phyloP scores from a whole-genome alignment of 202 grass and related monocot genomes.

The Brachypodium distachyon region DNA sequence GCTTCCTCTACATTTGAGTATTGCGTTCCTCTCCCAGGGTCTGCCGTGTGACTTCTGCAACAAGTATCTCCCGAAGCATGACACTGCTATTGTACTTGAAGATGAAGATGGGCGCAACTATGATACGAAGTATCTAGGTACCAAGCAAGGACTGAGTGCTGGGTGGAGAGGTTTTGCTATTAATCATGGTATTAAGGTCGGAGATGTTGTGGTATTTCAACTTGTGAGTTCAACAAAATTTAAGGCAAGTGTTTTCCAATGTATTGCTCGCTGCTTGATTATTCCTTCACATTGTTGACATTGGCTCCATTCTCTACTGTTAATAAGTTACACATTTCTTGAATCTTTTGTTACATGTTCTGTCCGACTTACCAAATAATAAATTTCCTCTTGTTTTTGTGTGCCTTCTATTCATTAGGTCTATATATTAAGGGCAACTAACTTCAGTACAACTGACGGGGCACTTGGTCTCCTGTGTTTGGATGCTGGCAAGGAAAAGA shows the following conservation, averaged over 20 bases:
- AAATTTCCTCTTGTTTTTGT: not conserved
- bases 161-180: slow-evolving; percentile 60
- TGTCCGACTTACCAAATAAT: not conserved
- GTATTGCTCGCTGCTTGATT: not conserved
- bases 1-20: not conserved
- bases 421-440: slow-evolving; percentile 20
- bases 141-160: slow-evolving; percentile 56
- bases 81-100: slow-evolving; percentile 26
- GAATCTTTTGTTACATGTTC: too few relatives aligned
- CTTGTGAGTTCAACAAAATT: slow-evolving; percentile 31
- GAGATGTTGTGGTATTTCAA: slow-evolving; percentile 50
- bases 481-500: slow-evolving; percentile 6
- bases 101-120: slow-evolving; percentile 33
- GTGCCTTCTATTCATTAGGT: slow-evolving; percentile 17
- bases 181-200: slow-evolving; percentile 40
- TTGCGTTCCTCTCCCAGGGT: slow-evolving; percentile 25
- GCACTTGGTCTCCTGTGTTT: slow-evolving; percentile 9
- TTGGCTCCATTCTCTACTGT: not conserved
- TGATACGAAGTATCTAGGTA: slow-evolving; percentile 23
- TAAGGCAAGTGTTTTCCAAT: slow-evolving; percentile 33
- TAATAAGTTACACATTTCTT: slow-evolving; percentile 1
- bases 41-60: slow-evolving; percentile 45
- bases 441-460: slow-evolving; percentile 20
- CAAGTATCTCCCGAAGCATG: slow-evolving; percentile 49
- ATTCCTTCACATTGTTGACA: not conserved